Evolutionary conservation across 2,329 filamentous ascomycete genomes (phyloP), one percentile per base, ranked within the genome.

Genomic region (Ophiostoma pallidulum): DNA sequence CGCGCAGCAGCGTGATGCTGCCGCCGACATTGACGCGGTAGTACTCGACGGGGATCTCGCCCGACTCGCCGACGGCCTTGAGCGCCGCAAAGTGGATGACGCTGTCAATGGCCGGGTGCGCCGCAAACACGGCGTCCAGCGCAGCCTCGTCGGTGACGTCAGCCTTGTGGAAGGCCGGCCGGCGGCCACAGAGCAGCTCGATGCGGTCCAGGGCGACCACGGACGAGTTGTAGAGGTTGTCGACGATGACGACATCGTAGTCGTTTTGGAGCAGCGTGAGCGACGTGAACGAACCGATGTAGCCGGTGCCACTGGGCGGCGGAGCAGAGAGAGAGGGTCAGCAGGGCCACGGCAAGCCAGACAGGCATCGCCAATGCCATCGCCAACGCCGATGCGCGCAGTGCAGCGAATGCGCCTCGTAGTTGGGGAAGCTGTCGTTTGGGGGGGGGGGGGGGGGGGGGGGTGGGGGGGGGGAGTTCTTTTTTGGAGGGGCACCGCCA

Each of bases 31-130:
- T 98, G 73, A 95, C 86, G 59, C 85, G 79, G 76, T 96, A 98
- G 79, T 98, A 98, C 70, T 96, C 90, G 62, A 97, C 80, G 39
- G 92, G 92, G 54, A 88, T 94, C 67, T 94, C 87, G 61, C 77
- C 81, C 46, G 91, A 97, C 71, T 98, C 91, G 62, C 92, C 92
- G 51, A 98, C 92, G 40, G 94, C 91, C 84, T 98, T 98, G 58
- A 98, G 77, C 20, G 92, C 92, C 54, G 92, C 94, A 64, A 98
- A 98, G 74, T 98, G 92, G 60, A 98, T 97, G 56, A 97, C 92
- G 64, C 87, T 95, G 76, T 96, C 89, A 62, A 98, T 96, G 61
- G 87, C 84, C 44, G 90, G 88, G 69, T 97, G 84, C 62, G 84
- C 85, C 54, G 78, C 74, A 63, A 98, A 96, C 59, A 97, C 85